Evolutionary conservation across 73 alveolate genomes (phyloP), one percentile per base, ranked within the genome.

Genomic region (Blepharisma stoltei): DNA sequence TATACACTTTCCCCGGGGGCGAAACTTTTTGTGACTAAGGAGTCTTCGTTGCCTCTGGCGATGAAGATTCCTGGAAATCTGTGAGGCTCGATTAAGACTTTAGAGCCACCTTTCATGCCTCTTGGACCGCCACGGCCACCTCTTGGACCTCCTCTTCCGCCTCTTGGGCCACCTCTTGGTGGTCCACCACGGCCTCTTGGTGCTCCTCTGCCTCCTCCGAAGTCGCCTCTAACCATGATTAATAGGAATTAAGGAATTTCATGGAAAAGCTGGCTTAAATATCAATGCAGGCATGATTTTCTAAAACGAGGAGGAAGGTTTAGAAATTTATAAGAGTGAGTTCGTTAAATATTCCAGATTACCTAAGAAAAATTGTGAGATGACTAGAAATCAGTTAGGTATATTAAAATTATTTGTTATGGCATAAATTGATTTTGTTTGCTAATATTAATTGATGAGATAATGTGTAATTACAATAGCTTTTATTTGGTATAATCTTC

Each of bases 1-100:
- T 94, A 92, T 43, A 88, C 99, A 49, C 96, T 84, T 90, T 96
- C 99, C 21, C 99, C 99, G 7, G 98, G 95, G 75, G 90, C 94
- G 54, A 91, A 75, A 83, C 95, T 95, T 77, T 88, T 88, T 37
- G 99, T 96, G 50, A 88, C 90, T 52, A 97, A 92, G 55, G 98
- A 93, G 73, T 95, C 99, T 71, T 91, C 96, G 84, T 95, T 78
- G 54, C 97, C 97, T 67, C 90, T 90, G 41, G 91, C 73, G 46
- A 93, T 81, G 78, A 78, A 91, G 48, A 93, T 96, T 53, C 98
- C 98, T 81, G 88, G 91, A 77, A 95, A 95, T 82, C 97, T 86
- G 82, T 93, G 98, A 65, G 98, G 99, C 78, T 95, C 97, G 50
- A 94, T 96, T 66, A 93, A 71, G 41, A 79, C 92, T 77, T 86